Evolutionary conservation across 129 eudicot genomes (phyloP), one percentile per base, ranked within the genome.

Genomic region (Artemisia tridentata): DNA sequence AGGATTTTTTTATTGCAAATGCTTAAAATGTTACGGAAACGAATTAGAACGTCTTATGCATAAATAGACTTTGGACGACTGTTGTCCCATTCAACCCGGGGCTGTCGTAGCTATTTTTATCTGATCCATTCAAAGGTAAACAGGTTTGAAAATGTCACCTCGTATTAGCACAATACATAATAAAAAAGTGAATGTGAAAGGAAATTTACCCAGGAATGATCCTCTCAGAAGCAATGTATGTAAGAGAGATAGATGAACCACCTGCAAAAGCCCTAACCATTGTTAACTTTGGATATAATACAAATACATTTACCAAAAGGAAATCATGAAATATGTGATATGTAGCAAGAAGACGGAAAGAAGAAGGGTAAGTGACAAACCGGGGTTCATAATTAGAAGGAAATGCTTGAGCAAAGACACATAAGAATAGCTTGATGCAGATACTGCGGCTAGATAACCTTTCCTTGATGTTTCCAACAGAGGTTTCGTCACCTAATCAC

Each of bases 341-440:
- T 62, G 74, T 50, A n/a, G 21, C 21, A 63, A 68, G 52, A 52
- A 17, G 17, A 17, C 16, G 18, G 55, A 50, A 50, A 60, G 19
- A 38, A 27, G 11, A 29, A 61, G 66, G 8, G 46, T 61, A 69
- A 21, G 41, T 34, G 23, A 67, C 72, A 80, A 80, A 80, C 98
- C 98, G 27, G 90, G 90, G 75, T 92, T 92, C 91, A 92, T 89
- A 55, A 92, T 92, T 46, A 96, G 98, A 78, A 89, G 84, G 82
- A 92, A 92, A 85, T 92, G 95, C 80, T 87, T 86, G 69, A 92
- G 88, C 72, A 92, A 82, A 47, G 98, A 92, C 38, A 92, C 91
- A 69, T 82, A 92, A 27, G 98, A 92, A 78, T 86, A 92, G 82
- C 98, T 92, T 55, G 98, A 92, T 23, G 98, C 96, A 62, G 98